These are phyloP conservation scores for Panaeolus cyanescens DNA, from an alignment of 768 basidiomycete genomes.

Conservation along the genomic window DNA sequence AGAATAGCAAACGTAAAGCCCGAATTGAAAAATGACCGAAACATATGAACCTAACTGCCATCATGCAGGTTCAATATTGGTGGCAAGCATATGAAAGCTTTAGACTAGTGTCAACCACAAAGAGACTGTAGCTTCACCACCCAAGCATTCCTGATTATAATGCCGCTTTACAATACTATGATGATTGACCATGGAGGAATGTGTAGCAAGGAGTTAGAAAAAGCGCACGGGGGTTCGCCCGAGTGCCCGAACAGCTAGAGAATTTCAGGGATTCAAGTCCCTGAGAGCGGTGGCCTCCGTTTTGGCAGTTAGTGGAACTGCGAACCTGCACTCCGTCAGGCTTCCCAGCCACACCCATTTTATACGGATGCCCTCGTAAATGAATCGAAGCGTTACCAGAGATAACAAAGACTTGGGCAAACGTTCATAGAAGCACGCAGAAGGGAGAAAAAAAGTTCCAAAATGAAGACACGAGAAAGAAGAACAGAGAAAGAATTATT, in stretches of 20 bases:
- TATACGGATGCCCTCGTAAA: too few relatives aligned
- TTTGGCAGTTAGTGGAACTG: conserved; percentile 1
- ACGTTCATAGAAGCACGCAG: background rate
- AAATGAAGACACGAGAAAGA: background rate
- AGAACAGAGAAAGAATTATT: background rate
- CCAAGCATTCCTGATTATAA: too few relatives aligned
- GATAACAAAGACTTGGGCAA: background rate
- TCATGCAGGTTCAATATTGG: background rate
- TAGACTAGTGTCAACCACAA: too few relatives aligned
- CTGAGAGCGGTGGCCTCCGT: background rate
- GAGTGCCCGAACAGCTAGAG: background rate
- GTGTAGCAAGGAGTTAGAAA: background rate
- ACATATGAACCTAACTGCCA: background rate
- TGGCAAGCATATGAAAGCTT: too few relatives aligned
- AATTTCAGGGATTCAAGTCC: background rate
- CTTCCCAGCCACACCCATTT: background rate
- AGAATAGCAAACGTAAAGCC: background rate
- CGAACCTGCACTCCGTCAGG: background rate
- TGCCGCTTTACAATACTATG: background rate
- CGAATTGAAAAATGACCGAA: background rate
- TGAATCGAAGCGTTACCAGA: too few relatives aligned
- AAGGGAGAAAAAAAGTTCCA: background rate
- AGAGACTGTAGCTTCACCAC: too few relatives aligned
- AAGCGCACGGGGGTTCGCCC: background rate
- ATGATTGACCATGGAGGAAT: background rate